Percentiles rank a stretch among this genome's conserved stretches.
Conservation (phyloP, 2,329 filamentous ascomycete species). For the Neophaeococcomyces aloes region DNA sequence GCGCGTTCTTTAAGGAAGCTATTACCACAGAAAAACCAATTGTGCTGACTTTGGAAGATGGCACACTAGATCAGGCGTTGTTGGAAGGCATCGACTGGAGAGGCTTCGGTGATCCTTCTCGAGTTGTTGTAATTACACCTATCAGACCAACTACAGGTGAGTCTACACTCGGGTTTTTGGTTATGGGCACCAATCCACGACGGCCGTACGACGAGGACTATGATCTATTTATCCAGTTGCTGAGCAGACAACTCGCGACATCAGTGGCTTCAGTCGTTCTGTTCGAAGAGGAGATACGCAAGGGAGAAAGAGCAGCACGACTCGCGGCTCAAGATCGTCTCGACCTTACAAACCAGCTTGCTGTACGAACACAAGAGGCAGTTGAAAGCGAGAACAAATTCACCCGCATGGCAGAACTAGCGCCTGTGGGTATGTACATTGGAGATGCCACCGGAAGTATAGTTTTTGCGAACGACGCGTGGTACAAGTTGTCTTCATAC, state of each 20-base stretch:
- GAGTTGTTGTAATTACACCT: conserved; percentile 63
- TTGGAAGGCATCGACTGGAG: conserved; percentile 58
- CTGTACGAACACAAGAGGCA: conserved; percentile 48
- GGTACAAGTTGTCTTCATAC: conserved; percentile 37
- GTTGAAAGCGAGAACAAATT: conserved; percentile 63
- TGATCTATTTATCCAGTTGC: conserved; percentile 61
- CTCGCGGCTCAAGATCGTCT: conserved; percentile 67
- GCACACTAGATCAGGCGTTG: conserved; percentile 53
- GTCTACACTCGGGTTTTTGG: conserved; percentile 63
- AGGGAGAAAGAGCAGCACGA: conserved; percentile 61
- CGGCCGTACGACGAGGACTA: conserved; percentile 74
- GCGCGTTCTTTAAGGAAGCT: conserved; percentile 64
- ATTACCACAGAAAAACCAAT: conserved; percentile 58
- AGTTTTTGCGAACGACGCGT: conserved; percentile 73
- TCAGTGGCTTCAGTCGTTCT: conserved; percentile 71
- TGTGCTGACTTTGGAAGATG: conserved; percentile 55
- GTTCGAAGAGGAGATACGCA: conserved; percentile 71
- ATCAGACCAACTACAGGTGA: conserved; percentile 68
- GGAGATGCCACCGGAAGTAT: conserved; percentile 61
- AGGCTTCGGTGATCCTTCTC: conserved; percentile 61
- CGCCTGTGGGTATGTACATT: conserved; percentile 76
- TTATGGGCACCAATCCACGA: conserved; percentile 68
- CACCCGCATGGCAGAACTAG: conserved; percentile 73
- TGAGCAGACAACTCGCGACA: conserved; percentile 66
- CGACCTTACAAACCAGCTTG: conserved; percentile 65